Evolutionary conservation across 148 eudicot species (phyloP).

Genomic region (Rheum nobile): DNA sequence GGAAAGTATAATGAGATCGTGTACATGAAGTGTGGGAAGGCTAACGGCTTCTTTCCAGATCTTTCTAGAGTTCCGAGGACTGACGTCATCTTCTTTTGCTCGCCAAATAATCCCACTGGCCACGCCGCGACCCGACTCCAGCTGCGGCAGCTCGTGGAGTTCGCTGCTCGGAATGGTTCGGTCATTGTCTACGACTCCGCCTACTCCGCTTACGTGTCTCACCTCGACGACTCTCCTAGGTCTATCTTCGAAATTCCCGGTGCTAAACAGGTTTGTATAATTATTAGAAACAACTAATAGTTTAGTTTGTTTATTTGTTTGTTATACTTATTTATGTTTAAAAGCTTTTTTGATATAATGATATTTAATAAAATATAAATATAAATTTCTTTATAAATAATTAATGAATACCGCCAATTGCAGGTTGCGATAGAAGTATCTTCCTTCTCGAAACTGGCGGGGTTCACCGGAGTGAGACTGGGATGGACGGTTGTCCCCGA

Average conservation of each 20-base stretch:
- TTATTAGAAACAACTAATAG: too few relatives aligned
- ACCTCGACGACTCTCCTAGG: conserved; percentile 29
- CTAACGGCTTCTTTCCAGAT: conserved; percentile 59
- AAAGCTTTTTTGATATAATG: too few relatives aligned
- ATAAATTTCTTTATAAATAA: too few relatives aligned
- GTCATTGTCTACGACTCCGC: conserved; percentile 79
- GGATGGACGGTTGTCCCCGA: conserved; percentile 86
- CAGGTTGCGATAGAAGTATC: conserved; percentile 86
- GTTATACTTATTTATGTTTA: too few relatives aligned
- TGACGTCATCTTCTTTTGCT: conserved; percentile 79
- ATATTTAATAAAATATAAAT: too few relatives aligned
- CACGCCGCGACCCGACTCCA: conserved; percentile 60
- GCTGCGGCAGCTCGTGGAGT: conserved; percentile 47
- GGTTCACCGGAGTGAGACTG: conserved; percentile 76
- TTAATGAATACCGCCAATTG: neutral
- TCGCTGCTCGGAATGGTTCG: conserved; percentile 58
- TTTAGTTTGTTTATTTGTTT: too few relatives aligned
- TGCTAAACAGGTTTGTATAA: conserved; percentile 42
- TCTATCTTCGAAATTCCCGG: conserved; percentile 74
- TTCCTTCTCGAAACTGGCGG: conserved; percentile 76
- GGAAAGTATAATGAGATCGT: conserved; percentile 47
- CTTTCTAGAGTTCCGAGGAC: conserved; percentile 38
- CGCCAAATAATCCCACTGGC: conserved; percentile 88
- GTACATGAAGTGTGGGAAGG: conserved; percentile 52
- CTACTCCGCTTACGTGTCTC: conserved; percentile 49